Evolutionary conservation across 148 eudicot species (phyloP).

Genomic region (Amaranthus palmeri): DNA sequence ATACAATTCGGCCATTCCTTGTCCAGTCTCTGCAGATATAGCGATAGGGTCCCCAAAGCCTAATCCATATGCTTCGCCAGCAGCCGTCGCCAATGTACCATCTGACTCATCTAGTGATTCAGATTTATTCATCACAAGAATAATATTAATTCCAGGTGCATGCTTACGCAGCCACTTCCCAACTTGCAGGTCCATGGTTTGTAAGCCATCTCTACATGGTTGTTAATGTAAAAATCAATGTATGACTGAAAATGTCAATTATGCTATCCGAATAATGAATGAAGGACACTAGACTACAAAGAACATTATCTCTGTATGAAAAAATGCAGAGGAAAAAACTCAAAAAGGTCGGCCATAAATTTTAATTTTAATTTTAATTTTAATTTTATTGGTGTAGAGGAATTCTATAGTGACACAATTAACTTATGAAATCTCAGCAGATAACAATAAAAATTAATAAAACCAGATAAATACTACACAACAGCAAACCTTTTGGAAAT

Average conservation of each 20-base stretch:
- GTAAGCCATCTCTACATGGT: constrained; percentile 82
- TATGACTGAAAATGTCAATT: neutral
- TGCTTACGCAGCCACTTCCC: constrained; percentile 95
- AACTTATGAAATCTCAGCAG: too few relatives aligned
- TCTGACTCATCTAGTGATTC: constrained; percentile 75
- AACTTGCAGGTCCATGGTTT: constrained; percentile 93
- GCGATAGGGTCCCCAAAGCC: constrained; percentile 97
- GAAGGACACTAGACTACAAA: neutral
- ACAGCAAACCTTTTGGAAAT: too few relatives aligned
- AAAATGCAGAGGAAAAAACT: neutral
- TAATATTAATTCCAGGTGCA: constrained; percentile 64
- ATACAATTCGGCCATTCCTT: constrained; percentile 59
- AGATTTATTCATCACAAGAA: constrained; percentile 90
- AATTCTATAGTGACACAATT: too few relatives aligned
- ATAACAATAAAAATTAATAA: too few relatives aligned
- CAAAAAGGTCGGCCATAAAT: neutral
- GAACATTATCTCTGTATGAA: too few relatives aligned
- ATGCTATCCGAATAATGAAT: neutral
- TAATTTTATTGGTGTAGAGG: neutral
- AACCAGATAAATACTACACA: too few relatives aligned
- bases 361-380: too few relatives aligned
- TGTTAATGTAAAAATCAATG: constrained; percentile 4
- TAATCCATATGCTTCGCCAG: constrained; percentile 59
- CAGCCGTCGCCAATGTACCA: constrained; percentile 66
- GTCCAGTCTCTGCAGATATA: constrained; percentile 94